Conservation (phyloP, 192 early-diverging fungal genomes). For the Obelidium mucronatum region DNA sequence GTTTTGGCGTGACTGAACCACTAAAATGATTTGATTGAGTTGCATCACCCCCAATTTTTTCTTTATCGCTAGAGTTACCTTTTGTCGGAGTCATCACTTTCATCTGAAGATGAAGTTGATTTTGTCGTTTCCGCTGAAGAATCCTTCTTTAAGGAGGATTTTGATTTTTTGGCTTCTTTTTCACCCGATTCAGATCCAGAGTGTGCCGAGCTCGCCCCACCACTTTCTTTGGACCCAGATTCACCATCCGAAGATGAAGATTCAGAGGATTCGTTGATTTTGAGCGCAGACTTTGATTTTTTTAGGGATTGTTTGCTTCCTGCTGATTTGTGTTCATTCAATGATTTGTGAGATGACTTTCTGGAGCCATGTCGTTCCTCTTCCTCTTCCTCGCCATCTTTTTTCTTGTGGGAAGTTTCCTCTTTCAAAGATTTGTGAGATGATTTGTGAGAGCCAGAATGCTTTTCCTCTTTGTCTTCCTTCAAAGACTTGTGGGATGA, state of each 20-base stretch:
- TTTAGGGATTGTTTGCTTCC: constrained; percentile 3
- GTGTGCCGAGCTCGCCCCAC: too few relatives aligned
- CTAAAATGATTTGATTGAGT: too few relatives aligned
- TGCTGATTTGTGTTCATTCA: background rate
- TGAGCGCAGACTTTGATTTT: background rate
- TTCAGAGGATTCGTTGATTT: background rate
- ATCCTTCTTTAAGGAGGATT: too few relatives aligned
- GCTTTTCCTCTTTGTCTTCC: background rate
- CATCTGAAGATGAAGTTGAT: background rate
- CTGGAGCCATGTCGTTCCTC: background rate
- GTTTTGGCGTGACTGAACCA: too few relatives aligned
- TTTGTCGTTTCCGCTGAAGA: background rate
- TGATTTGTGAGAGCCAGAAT: background rate
- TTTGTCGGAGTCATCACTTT: background rate
- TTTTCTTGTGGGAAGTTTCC: too few relatives aligned
- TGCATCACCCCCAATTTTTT: too few relatives aligned
- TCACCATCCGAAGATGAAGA: background rate
- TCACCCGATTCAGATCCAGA: too few relatives aligned
- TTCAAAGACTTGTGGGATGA: background rate
- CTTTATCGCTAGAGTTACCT: too few relatives aligned
- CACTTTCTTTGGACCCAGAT: background rate
- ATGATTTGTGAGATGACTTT: constrained; percentile 23
- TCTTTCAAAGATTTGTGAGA: constrained; percentile 5
- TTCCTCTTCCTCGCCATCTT: background rate
- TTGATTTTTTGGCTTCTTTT: too few relatives aligned